Conservation (phyloP, 2,329 filamentous ascomycete genomes). For the Meredithiella fracta region DNA sequence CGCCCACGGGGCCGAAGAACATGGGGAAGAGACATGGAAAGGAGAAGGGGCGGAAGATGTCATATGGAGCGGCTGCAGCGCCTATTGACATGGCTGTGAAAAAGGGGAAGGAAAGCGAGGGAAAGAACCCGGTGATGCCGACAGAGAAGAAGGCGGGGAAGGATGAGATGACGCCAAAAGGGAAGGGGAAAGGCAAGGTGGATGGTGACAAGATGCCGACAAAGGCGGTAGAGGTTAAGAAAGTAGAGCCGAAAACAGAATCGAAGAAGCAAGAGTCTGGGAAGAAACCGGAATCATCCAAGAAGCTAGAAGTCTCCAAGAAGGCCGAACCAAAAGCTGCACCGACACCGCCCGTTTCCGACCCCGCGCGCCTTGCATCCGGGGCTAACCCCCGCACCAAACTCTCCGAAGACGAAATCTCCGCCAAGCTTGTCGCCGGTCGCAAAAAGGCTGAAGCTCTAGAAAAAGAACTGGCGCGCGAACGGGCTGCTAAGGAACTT, state of each 20-base stretch:
- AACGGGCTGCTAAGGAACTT: slow-evolving; percentile 37
- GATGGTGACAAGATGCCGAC: not conserved
- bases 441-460: slow-evolving; percentile 43
- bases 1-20: not conserved
- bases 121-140: no score
- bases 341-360: slow-evolving; percentile 15
- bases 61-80: no score
- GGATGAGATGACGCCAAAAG: not conserved
- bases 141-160: not conserved
- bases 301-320: not conserved
- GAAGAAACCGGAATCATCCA: no score
- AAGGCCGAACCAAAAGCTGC: not conserved
- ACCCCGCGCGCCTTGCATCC: slow-evolving; percentile 31
- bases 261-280: no score
- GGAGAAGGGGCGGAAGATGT: no score
- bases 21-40: no score
- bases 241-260: no score
- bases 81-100: no score
- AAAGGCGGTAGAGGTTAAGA: not conserved
- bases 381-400: slow-evolving; percentile 44
- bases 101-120: no score
- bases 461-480: slow-evolving; percentile 38
- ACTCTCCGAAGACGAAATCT: slow-evolving; percentile 41
- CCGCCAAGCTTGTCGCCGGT: slow-evolving; percentile 44
- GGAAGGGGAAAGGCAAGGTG: not conserved